Conservation (phyloP, 2,329 filamentous ascomycete species). For the Basipetospora chlamydospora region DNA sequence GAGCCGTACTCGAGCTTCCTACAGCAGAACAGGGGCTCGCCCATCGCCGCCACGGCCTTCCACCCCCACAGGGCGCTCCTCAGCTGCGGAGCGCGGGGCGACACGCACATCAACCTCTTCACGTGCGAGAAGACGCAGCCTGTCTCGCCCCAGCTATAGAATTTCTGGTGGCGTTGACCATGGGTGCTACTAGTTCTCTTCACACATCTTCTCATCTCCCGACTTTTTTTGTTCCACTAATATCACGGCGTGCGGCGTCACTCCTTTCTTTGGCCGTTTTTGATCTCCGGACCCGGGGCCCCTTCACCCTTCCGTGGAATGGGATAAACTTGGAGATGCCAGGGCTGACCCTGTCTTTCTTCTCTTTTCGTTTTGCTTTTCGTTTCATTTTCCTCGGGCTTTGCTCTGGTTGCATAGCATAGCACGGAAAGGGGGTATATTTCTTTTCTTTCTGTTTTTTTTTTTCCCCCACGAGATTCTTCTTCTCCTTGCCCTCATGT, state of each 20-base stretch:
- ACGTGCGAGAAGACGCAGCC: constrained; percentile 43
- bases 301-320: neutral
- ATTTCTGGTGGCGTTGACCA: neutral
- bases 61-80: constrained; percentile 90
- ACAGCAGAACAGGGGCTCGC: constrained; percentile 62
- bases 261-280: too few relatives aligned
- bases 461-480: neutral
- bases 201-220: neutral
- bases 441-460: constrained; percentile 3
- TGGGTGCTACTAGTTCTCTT: neutral
- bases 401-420: constrained; percentile 2
- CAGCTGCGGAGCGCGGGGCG: constrained; percentile 71
- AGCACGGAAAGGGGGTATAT: neutral
- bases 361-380: neutral
- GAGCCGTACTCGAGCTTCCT: constrained; percentile 87
- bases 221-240: neutral
- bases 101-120: constrained; percentile 84
- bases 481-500: constrained; percentile 2
- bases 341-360: neutral
- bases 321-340: neutral
- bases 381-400: neutral
- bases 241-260: too few relatives aligned
- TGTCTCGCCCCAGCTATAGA: neutral
- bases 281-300: too few relatives aligned
- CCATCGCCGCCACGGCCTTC: constrained; percentile 83